Percentiles rank a stretch among this genome's conserved stretches.
Conservation (phyloP, 2,329 filamentous ascomycete genomes). For the Beauveria sp. region DNA sequence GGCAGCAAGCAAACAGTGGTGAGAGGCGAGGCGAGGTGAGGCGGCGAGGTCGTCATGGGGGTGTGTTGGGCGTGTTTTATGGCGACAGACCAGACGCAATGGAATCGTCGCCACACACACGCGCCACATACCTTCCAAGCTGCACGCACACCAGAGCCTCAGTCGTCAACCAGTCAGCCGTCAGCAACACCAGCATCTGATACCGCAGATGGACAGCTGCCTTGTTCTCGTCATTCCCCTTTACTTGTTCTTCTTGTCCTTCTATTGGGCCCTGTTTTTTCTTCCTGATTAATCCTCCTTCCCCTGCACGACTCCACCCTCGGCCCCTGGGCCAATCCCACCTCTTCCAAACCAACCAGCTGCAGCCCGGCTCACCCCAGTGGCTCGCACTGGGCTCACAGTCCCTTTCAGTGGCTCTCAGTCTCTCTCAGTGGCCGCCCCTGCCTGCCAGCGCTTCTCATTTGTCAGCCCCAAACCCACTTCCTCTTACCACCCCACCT, state of each 20-base stretch:
- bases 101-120: not conserved
- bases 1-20: not conserved
- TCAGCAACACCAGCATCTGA: not conserved
- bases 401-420: not conserved
- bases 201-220: not conserved
- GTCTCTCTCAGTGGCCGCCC: not conserved
- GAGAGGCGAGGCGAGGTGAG: not conserved
- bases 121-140: not conserved
- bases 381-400: not conserved
- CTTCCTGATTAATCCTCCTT: not conserved
- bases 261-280: constrained; percentile 1
- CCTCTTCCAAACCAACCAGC: constrained; percentile 9
- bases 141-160: not conserved
- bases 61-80: not conserved
- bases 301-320: constrained; percentile 4
- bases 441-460: not conserved
- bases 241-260: not conserved
- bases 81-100: not conserved
- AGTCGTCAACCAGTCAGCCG: not conserved
- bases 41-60: constrained; percentile 3
- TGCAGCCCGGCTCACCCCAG: not conserved
- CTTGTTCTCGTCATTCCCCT: not conserved
- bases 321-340: constrained; percentile 6
- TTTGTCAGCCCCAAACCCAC: not conserved
- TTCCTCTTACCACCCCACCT: not conserved